These are phyloP conservation scores for Aspergillus homomorphus DNA, from an alignment of 495 filamentous ascomycete species.

Conservation along the genomic window DNA sequence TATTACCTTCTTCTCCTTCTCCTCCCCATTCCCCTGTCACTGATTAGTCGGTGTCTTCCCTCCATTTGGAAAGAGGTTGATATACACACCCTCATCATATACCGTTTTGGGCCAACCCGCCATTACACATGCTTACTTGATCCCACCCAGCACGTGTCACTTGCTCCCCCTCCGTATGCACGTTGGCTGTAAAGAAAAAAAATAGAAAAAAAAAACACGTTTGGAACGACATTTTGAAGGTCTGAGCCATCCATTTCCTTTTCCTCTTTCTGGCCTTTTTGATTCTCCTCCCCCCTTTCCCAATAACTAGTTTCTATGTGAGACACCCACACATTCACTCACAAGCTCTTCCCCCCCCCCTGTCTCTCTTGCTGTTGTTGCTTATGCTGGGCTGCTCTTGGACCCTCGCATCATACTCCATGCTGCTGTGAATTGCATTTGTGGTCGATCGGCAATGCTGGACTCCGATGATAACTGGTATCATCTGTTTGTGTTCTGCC, in stretches of 20 bases:
- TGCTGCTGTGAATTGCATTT: not conserved
- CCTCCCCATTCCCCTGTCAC: constrained; percentile 11
- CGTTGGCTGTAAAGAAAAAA: not conserved
- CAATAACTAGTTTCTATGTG: not conserved
- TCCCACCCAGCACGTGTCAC: constrained; percentile 3
- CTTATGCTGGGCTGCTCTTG: not conserved
- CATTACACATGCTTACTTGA: constrained; percentile 2
- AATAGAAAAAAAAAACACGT: not conserved
- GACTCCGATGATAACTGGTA: no score
- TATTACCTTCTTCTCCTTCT: constrained; percentile 2
- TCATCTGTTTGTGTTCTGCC: not conserved
- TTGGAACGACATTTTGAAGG: not conserved
- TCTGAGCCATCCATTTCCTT: not conserved
- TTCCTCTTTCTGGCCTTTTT: not conserved
- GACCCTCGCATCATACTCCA: not conserved
- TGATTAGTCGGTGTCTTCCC: constrained; percentile 19
- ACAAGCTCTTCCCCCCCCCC: not conserved
- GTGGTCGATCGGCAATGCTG: not conserved
- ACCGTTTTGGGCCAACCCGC: not conserved
- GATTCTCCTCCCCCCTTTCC: not conserved
- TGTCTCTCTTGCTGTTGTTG: not conserved
- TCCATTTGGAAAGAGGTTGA: not conserved
- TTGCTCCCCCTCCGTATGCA: constrained; percentile 1
- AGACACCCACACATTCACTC: not conserved
- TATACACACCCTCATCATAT: not conserved